Percentiles rank a stretch among this genome's conserved stretches.
phyloP scores from a whole-genome alignment of 1,139 yeast genomes.

The Yamadazyma blattariae region DNA sequence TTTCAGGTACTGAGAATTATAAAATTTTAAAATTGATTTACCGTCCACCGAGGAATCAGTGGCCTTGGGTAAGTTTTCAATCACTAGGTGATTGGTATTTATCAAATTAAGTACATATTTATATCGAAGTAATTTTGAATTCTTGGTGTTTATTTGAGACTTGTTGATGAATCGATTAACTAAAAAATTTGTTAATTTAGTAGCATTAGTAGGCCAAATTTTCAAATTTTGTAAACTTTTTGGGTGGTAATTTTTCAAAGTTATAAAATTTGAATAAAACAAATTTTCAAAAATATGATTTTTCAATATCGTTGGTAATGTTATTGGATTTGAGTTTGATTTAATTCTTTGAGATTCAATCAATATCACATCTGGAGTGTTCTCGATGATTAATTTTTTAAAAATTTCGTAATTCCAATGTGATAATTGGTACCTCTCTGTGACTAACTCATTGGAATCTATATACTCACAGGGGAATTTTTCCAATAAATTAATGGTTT shows the following conservation, averaged over 20 bases:
- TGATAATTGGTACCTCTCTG: too few relatives aligned
- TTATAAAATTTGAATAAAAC: conserved; percentile 22
- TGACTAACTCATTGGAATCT: too few relatives aligned
- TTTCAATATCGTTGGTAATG: conserved; percentile 37
- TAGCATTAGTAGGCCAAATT: conserved; percentile 32
- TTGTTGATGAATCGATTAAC: conserved; percentile 29
- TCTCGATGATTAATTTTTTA: conserved; percentile 13
- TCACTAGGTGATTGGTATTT: too few relatives aligned
- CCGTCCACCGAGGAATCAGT: too few relatives aligned
- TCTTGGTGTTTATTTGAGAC: conserved; percentile 16
- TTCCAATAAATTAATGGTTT: conserved; percentile 27
- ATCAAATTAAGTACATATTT: conserved; percentile 7
- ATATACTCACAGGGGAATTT: too few relatives aligned
- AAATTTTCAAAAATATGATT: conserved; percentile 37
- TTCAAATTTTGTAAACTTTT: conserved; percentile 11
- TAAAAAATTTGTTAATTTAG: conserved; percentile 37
- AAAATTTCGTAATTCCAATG: conserved; percentile 21
- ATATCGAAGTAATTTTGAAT: conserved; percentile 20
- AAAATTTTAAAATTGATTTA: conserved; percentile 12
- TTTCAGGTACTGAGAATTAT: conserved; percentile 6
- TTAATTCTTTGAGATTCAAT: conserved; percentile 42
- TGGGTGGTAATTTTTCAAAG: conserved; percentile 11
- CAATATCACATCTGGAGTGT: conserved; percentile 19
- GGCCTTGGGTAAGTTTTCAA: too few relatives aligned
- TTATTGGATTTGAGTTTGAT: conserved; percentile 28